Conservation (phyloP, 176 grass and related monocot genomes). For the Saccharum officinarum region DNA sequence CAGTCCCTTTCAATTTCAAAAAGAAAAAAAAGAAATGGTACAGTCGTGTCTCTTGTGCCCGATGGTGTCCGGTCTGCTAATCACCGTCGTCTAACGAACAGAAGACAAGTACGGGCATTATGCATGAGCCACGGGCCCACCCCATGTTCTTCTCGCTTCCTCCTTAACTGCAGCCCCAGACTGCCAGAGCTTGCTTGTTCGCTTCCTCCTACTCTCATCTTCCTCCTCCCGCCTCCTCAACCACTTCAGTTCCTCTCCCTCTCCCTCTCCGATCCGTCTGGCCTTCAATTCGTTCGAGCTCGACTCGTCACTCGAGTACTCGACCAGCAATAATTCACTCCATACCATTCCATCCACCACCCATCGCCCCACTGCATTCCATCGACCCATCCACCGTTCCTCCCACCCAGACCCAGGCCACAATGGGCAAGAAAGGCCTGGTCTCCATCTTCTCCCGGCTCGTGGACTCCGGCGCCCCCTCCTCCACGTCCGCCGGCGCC, state of each 20-base stretch:
- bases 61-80: neutral
- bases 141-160: slow-evolving; percentile 9
- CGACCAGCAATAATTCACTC: neutral
- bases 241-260: neutral
- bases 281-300: neutral
- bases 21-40: no score
- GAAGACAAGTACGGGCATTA: slow-evolving; percentile 3
- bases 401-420: no score
- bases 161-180: slow-evolving; percentile 29
- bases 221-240: neutral
- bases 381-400: neutral
- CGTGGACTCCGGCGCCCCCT: neutral
- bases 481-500: neutral
- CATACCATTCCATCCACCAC: neutral
- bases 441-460: slow-evolving; percentile 57
- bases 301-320: neutral
- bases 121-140: slow-evolving; percentile 16
- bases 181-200: neutral
- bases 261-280: neutral
- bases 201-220: neutral
- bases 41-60: neutral
- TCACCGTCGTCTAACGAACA: neutral
- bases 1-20: no score
- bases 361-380: neutral
- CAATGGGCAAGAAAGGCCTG: slow-evolving; percentile 55